phyloP scores from a whole-genome alignment of 768 basidiomycete species.

The Tricholoma saponaceum region DNA sequence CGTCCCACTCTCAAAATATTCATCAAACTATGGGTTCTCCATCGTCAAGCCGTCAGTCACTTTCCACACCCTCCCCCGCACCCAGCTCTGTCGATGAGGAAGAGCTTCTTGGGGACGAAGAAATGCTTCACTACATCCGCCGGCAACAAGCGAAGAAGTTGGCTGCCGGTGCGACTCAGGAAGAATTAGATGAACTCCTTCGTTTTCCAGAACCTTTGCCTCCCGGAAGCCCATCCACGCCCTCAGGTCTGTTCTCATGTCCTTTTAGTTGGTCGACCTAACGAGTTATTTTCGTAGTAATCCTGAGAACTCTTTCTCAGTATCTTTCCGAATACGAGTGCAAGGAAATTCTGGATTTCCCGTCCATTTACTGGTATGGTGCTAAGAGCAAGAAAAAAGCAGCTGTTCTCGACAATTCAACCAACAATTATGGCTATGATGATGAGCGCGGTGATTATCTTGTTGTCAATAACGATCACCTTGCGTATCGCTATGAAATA shows the following conservation, averaged over 20 bases:
- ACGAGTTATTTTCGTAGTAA: constrained; percentile 34
- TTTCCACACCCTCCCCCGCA: constrained; percentile 83
- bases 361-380: constrained; percentile 79
- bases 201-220: constrained; percentile 89
- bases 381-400: constrained; percentile 79
- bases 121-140: constrained; percentile 93
- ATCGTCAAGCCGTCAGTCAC: constrained; percentile 67
- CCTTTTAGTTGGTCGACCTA: constrained; percentile 5
- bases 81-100: constrained; percentile 80
- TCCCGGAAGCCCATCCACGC: constrained; percentile 61
- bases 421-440: constrained; percentile 93
- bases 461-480: constrained; percentile 85
- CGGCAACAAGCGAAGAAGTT: constrained; percentile 87
- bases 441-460: constrained; percentile 98
- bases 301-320: constrained; percentile 63
- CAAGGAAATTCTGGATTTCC: constrained; percentile 87
- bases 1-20: constrained; percentile 50
- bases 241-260: constrained; percentile 37
- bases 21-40: constrained; percentile 56
- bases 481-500: constrained; percentile 96
- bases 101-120: constrained; percentile 87
- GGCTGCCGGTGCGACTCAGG: constrained; percentile 77
- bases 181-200: constrained; percentile 83
- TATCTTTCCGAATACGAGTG: constrained; percentile 85
- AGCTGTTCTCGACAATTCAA: constrained; percentile 64